A percentile compares a stretch with the other conserved stretches of the same genome.
These are phyloP conservation scores for Dendryphion nanum DNA, from an alignment of 2,329 filamentous ascomycete genomes.

Conservation along the genomic window DNA sequence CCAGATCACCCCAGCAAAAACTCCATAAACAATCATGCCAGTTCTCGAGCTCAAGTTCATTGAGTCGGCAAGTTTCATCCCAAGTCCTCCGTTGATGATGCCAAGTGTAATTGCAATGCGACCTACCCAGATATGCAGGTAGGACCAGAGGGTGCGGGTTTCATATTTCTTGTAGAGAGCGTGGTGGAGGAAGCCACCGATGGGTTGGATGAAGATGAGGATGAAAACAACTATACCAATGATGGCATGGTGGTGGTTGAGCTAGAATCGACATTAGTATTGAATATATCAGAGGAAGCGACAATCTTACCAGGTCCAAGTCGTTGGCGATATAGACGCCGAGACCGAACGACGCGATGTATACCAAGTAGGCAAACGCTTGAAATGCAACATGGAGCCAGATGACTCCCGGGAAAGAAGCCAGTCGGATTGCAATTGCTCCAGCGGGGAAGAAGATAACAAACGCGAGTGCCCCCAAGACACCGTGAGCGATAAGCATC, in stretches of 20 bases:
- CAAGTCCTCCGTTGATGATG: constrained; percentile 58
- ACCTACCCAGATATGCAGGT: constrained; percentile 56
- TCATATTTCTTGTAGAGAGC: constrained; percentile 48
- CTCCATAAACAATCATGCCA: constrained; percentile 48
- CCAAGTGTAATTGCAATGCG: constrained; percentile 51
- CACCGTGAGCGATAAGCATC: constrained; percentile 45
- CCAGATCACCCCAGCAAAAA: constrained; percentile 51
- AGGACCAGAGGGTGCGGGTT: constrained; percentile 46
- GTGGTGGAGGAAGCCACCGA: constrained; percentile 54
- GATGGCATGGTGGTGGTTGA: constrained; percentile 49
- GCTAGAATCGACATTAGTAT: constrained; percentile 10
- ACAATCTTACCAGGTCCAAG: constrained; percentile 27
- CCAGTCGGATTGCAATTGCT: constrained; percentile 43
- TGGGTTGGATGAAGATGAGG: constrained; percentile 55
- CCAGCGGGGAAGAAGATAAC: constrained; percentile 47
- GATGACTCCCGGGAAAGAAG: constrained; percentile 43
- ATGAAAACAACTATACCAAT: constrained; percentile 55
- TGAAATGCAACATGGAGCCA: constrained; percentile 50
- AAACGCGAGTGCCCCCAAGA: constrained; percentile 44
- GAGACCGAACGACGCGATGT: constrained; percentile 50
- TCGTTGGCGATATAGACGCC: constrained; percentile 51
- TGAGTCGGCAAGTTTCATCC: constrained; percentile 48
- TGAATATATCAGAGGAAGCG: not conserved
- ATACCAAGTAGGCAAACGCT: constrained; percentile 47
- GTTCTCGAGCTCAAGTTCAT: constrained; percentile 29